A percentile compares a stretch with the other conserved stretches of the same genome.
Conservation (phyloP, 257 asterid genomes). For the Solanum chiquidenum region DNA sequence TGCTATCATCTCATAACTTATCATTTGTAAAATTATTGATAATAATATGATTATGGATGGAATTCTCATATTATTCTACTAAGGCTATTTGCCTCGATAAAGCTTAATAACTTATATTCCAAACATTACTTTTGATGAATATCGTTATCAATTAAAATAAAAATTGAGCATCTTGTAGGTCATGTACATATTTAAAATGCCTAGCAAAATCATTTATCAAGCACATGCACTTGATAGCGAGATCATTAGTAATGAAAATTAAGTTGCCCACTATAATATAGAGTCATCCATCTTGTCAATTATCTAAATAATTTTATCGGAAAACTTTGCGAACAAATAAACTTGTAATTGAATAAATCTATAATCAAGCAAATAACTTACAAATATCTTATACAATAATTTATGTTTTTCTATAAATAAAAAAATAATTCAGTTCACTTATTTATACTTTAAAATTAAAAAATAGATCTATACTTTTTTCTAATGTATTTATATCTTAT, state of each 20-base stretch:
- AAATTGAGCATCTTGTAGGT: neutral
- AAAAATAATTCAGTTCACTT: too few species aligned
- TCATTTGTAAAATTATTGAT: too few species aligned
- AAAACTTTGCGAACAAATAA: too few species aligned
- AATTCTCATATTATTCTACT: too few species aligned
- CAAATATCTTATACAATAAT: too few species aligned
- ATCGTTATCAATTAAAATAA: neutral
- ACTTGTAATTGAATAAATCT: neutral
- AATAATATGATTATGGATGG: too few species aligned
- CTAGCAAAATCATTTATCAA: neutral
- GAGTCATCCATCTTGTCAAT: neutral
- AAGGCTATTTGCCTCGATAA: neutral
- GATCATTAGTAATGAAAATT: neutral
- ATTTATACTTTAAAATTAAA: too few species aligned
- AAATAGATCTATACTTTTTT: too few species aligned
- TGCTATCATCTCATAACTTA: neutral
- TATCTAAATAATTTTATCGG: too few species aligned
- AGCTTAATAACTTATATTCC: neutral
- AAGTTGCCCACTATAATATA: neutral
- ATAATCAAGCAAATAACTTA: too few species aligned
- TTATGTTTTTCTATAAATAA: too few species aligned
- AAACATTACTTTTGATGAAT: neutral
- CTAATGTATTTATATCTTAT: neutral
- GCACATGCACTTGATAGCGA: neutral
- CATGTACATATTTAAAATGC: neutral